These are phyloP conservation scores for Didymella lethalis DNA, from an alignment of 2,329 filamentous ascomycete genomes.

Conservation along the genomic window DNA sequence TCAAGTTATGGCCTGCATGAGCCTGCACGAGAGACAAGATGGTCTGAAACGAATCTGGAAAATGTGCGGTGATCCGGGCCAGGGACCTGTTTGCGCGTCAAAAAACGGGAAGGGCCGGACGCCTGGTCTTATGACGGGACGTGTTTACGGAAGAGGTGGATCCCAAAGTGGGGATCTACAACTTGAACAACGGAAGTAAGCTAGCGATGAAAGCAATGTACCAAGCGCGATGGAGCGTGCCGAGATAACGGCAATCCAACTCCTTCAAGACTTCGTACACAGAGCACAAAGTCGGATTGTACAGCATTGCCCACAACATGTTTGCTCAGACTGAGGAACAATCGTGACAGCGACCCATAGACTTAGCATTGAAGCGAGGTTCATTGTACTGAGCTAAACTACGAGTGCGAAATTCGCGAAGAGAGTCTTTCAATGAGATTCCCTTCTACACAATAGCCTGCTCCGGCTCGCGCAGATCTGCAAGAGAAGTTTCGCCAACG, in stretches of 20 bases:
- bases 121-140: neutral
- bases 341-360: neutral
- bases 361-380: neutral
- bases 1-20: neutral
- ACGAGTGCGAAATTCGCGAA: neutral
- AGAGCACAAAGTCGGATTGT: neutral
- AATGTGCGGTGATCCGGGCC: neutral
- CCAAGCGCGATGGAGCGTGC: neutral
- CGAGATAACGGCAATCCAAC: neutral
- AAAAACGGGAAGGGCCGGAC: neutral
- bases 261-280: neutral
- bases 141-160: conserved; percentile 1
- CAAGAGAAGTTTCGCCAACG: neutral
- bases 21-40: too few species aligned
- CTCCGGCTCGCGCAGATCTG: neutral
- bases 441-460: neutral
- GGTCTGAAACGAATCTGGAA: neutral
- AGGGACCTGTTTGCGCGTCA: neutral
- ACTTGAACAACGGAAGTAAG: neutral
- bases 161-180: neutral
- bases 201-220: neutral
- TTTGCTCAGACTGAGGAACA: neutral
- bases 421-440: neutral
- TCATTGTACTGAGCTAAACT: neutral
- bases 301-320: neutral